These are phyloP conservation scores for Agapanthus africanus DNA, from an alignment of 106 monocot genomes.

Conservation along the genomic window DNA sequence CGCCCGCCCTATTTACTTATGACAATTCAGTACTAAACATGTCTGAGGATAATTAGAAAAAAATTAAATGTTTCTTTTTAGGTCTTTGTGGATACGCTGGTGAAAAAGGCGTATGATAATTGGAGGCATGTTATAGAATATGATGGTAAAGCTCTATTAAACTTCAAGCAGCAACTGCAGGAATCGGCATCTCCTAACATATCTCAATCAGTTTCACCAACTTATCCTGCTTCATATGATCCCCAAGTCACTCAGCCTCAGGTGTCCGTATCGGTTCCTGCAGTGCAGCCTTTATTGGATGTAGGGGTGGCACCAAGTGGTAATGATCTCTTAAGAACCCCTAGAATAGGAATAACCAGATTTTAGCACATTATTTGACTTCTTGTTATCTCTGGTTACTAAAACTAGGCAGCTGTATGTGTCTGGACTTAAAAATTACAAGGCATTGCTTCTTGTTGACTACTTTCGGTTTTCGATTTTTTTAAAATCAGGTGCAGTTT, in stretches of 20 bases:
- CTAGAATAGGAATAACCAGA: not conserved
- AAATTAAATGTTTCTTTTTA: slow-evolving; percentile 12
- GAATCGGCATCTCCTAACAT: slow-evolving; percentile 42
- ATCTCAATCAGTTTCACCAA: slow-evolving; percentile 6
- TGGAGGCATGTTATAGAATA: slow-evolving; percentile 59
- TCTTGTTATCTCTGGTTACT: not conserved
- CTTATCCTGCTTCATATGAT: slow-evolving; percentile 5
- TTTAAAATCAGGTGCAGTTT: slow-evolving; percentile 5
- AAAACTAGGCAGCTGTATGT: not conserved
- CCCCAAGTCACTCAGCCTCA: slow-evolving; percentile 3
- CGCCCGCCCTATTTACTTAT: not conserved
- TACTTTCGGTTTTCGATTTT: not conserved
- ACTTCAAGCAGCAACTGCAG: slow-evolving; percentile 36
- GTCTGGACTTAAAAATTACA: not conserved
- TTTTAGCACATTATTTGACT: not conserved
- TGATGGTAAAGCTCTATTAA: slow-evolving; percentile 44
- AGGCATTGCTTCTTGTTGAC: not conserved
- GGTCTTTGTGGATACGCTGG: slow-evolving; percentile 44
- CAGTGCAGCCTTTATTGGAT: slow-evolving; percentile 10
- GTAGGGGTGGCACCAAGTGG: not conserved
- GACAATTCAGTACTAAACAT: not conserved
- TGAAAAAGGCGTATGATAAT: slow-evolving; percentile 58
- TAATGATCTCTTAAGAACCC: not conserved
- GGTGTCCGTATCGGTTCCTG: not conserved
- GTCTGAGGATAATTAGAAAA: not conserved